Evolutionary conservation across 2,329 filamentous ascomycete species (phyloP).

Genomic region (Fusarium denticulatum): DNA sequence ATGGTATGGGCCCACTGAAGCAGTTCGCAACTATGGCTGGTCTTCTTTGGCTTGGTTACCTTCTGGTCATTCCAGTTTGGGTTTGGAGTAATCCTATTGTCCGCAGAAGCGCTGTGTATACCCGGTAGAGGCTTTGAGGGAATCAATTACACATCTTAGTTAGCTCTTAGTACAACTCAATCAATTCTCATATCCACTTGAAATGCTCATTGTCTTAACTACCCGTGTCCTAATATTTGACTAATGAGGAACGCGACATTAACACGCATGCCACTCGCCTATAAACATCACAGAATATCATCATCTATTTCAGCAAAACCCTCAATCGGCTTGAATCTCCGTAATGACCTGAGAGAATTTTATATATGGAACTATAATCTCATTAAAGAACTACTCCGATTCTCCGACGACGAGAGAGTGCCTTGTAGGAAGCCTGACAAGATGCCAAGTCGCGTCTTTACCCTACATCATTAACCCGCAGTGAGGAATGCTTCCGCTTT

Average conservation of each 20-base stretch:
- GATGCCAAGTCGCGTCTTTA: neutral
- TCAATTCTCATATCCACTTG: too few relatives aligned
- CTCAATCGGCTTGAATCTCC: accelerated
- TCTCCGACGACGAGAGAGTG: neutral
- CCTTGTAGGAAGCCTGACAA: neutral
- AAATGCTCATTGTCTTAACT: too few relatives aligned
- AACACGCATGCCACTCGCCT: accelerated
- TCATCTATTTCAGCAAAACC: accelerated
- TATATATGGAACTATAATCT: too few relatives aligned
- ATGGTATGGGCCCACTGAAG: neutral
- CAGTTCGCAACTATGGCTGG: neutral
- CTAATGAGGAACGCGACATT: too few relatives aligned
- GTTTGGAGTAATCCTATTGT: neutral
- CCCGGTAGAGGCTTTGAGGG: neutral
- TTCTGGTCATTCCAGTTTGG: neutral
- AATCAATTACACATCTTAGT: neutral
- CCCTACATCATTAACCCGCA: neutral
- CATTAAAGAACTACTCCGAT: too few relatives aligned
- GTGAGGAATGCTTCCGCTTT: neutral
- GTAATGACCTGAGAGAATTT: accelerated
- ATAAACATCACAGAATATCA: accelerated
- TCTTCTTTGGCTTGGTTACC: conserved; percentile 1
- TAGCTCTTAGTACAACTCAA: accelerated
- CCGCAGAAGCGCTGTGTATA: neutral
- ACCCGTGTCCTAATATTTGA: accelerated